Base-by-base conservation (phyloP, 805 yeast species). In the Pichia insulana region DNA sequence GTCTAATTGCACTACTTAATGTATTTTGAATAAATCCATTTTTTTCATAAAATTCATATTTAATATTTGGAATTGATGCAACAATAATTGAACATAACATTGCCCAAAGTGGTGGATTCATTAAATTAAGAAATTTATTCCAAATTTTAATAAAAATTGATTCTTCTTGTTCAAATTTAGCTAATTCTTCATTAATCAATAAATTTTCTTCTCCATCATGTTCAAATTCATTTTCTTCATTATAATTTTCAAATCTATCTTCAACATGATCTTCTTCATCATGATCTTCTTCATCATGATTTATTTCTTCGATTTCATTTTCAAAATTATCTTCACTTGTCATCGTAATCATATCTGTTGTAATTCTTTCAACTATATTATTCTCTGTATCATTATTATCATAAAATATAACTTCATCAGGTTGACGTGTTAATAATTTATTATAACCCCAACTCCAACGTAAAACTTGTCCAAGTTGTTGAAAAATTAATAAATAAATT, bases 381-480 rank as follows among this genome's bases (percentile, higher is more conserved):
- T 30, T 25, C n/a, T 28, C 36, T 10, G 2, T 26, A 30, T 36
- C 31, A n/a, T 18, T 5, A 10, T 34, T 13, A 10, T 39, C 49
- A 20, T 50, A 47, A 36, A 55, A 54, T 13, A 54, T 41, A 46
- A 67, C 71, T 30, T 58, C 62, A 25, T 53, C 52, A 0, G 72
- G 62, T 45, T 76, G 69, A 51, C 71, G 76, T 50, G 76, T 71
- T 56, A 83, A 63, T 45, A 83, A 65, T 28, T 74, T 79, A 56
- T 83, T 83, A 59, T 78, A 83, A 41, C 94, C 94, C 90, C 92
- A 83, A 26, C 86, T 78, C 92, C 94, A 83, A 58, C 92, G 73
- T 45, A 83, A 63, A 51, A 83, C 77, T 59, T 83, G 94, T 15
- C 90, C 92, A 57, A 83, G 71, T 58, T 83, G 94, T 61, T 83